phyloP scores from a whole-genome alignment of 1,139 yeast genomes.

The Blastobotrys illinoisensis region DNA sequence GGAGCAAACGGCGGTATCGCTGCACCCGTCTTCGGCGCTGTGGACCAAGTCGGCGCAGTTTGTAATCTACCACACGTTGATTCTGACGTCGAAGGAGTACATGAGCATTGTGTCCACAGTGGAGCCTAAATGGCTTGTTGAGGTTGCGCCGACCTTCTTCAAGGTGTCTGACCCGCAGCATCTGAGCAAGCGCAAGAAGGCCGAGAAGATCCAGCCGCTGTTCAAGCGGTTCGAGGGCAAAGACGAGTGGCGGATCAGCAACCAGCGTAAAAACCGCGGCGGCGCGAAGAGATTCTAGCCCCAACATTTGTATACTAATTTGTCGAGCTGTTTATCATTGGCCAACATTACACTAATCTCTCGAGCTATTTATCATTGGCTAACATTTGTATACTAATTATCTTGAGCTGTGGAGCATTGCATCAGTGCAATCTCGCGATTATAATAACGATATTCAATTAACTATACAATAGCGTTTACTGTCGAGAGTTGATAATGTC shows the following conservation, averaged over 20 bases:
- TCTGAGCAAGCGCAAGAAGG: constrained; percentile 38
- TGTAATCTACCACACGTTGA: constrained; percentile 76
- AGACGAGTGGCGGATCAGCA: constrained; percentile 50
- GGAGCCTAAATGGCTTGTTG: constrained; percentile 80
- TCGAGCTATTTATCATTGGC: too few relatives aligned
- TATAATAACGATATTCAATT: not conserved
- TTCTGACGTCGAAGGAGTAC: constrained; percentile 80
- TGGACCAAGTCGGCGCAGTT: constrained; percentile 71
- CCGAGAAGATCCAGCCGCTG: constrained; percentile 58
- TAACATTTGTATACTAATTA: too few relatives aligned
- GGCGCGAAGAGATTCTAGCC: not conserved
- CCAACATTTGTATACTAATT: not conserved
- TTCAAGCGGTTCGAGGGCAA: constrained; percentile 51
- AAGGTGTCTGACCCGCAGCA: constrained; percentile 47
- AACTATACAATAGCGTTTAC: constrained; percentile 34
- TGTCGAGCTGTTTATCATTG: too few relatives aligned
- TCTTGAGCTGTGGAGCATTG: too few relatives aligned
- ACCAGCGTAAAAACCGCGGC: constrained; percentile 28
- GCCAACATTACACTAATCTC: too few relatives aligned
- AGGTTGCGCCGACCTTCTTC: constrained; percentile 83
- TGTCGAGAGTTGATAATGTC: constrained; percentile 91
- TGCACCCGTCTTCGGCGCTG: constrained; percentile 86
- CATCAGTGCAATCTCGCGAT: too few relatives aligned
- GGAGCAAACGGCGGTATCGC: constrained; percentile 70
- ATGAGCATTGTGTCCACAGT: constrained; percentile 84